Conservation (phyloP, 202 grass and related monocot species). For the Zoysia matrella region DNA sequence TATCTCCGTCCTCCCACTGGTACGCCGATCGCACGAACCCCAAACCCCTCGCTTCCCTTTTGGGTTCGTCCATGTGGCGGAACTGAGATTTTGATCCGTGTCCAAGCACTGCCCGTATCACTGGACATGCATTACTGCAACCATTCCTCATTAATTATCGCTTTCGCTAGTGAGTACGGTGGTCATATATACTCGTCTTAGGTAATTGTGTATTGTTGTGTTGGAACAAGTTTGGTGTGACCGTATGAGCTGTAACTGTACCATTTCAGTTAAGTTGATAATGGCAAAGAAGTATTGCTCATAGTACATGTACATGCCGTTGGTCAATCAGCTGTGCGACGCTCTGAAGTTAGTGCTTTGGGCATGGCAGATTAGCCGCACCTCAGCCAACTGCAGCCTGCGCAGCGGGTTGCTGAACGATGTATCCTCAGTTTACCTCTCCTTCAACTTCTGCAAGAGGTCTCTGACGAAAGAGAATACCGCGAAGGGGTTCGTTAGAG, state of each 20-base stretch:
- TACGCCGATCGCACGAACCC: neutral
- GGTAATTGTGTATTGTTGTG: neutral
- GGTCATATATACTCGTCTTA: neutral
- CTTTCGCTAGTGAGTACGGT: neutral
- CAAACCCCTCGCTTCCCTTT: neutral
- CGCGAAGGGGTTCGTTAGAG: conserved; percentile 73
- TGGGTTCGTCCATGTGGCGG: conserved; percentile 19
- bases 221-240: neutral
- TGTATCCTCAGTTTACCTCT: conserved; percentile 74
- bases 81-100: neutral
- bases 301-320: neutral
- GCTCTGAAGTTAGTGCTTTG: conserved; percentile 7
- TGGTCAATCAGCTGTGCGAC: neutral
- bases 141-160: neutral
- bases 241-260: neutral
- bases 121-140: neutral
- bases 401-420: conserved; percentile 67
- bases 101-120: neutral
- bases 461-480: conserved; percentile 71
- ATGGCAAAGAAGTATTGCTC: neutral
- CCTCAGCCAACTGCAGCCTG: conserved; percentile 60
- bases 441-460: conserved; percentile 69
- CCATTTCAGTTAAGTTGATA: neutral
- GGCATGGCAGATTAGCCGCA: conserved; percentile 58
- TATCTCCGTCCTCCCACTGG: conserved; percentile 70